A percentile compares a stretch with the other conserved stretches of the same genome.
Conservation (phyloP, 805 yeast species). For the Priceomyces haplophilus region DNA sequence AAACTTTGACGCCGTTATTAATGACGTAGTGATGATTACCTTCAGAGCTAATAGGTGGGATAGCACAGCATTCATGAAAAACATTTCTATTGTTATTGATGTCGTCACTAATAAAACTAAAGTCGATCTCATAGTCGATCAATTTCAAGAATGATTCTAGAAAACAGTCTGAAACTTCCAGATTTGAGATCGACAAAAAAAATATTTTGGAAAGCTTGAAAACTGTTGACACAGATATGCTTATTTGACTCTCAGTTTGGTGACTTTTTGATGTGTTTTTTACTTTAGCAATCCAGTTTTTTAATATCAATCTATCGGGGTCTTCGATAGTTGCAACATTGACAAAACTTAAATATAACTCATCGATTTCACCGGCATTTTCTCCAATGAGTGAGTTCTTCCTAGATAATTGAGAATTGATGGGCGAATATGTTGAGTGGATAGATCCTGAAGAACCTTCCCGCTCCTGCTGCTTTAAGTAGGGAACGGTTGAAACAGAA, state of each 20-base stretch:
- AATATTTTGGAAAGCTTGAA: conserved; percentile 65
- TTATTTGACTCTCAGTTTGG: conserved; percentile 7
- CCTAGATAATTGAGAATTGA: conserved; percentile 10
- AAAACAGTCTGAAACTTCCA: conserved; percentile 63
- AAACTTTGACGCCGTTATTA: conserved; percentile 42
- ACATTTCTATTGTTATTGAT: conserved; percentile 57
- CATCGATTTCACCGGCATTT: conserved; percentile 56
- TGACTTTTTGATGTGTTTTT: conserved; percentile 18
- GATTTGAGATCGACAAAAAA: conserved; percentile 60
- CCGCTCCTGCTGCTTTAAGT: conserved; percentile 5
- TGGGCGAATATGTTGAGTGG: conserved; percentile 2
- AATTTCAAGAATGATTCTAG: conserved; percentile 47
- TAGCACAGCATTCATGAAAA: conserved; percentile 64
- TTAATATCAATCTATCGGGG: conserved; percentile 33
- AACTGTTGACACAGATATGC: conserved; percentile 13
- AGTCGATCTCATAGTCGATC: conserved; percentile 50
- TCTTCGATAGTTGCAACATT: conserved; percentile 46
- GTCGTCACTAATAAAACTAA: conserved; percentile 63
- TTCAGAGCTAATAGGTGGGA: conserved; percentile 35
- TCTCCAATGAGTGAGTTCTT: conserved; percentile 16
- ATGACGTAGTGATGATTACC: conserved; percentile 32
- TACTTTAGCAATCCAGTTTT: conserved; percentile 41
- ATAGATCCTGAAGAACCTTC: conserved; percentile 9
- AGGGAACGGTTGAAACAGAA: conserved; percentile 1
- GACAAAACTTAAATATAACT: conserved; percentile 67